Conservation (phyloP, 129 eudicot genomes). For the Flaveria bidentis region DNA sequence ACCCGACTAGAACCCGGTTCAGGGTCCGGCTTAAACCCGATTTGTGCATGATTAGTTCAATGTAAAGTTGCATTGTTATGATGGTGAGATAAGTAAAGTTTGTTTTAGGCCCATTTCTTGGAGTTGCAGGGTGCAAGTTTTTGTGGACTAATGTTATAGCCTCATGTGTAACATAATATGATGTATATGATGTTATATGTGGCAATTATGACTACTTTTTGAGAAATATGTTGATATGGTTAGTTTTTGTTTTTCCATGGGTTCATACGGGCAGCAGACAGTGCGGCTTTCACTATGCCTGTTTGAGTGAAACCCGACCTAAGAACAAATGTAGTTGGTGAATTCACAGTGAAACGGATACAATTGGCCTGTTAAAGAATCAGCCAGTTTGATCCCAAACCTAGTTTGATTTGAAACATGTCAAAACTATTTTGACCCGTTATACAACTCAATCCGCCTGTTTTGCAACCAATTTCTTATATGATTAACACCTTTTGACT, state of each 20-base stretch:
- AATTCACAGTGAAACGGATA: not conserved
- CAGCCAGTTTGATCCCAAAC: not conserved
- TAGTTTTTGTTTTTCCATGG: not conserved
- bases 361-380: not conserved
- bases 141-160: not conserved
- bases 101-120: not conserved
- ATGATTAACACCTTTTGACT: not conserved
- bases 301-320: not conserved
- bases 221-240: not conserved
- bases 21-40: no score
- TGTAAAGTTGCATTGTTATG: constrained; percentile 18
- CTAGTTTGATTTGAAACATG: not conserved
- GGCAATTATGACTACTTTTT: not conserved
- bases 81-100: not conserved
- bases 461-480: not conserved
- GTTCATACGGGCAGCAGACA: not conserved
- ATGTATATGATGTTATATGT: not conserved
- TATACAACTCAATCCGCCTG: not conserved
- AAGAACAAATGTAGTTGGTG: not conserved
- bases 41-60: no score
- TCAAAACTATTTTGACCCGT: no score
- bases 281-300: no score
- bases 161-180: not conserved
- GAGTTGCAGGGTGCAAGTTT: not conserved
- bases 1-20: no score